Conservation (phyloP, 768 basidiomycete species). For the Sporobolomyces pararoseus region DNA sequence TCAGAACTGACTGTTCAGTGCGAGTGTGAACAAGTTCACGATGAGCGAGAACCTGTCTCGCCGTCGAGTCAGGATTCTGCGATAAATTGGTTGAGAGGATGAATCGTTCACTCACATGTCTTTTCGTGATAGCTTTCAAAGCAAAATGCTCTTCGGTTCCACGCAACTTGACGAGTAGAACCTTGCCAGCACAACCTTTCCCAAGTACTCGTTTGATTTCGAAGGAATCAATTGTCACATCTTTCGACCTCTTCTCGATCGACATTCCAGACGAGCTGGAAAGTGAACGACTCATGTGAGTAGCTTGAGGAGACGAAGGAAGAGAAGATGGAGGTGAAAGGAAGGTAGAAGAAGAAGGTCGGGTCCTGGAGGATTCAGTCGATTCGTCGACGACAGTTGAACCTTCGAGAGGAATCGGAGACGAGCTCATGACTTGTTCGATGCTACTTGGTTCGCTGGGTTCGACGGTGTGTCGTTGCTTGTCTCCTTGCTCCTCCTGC, state of each 20-base stretch:
- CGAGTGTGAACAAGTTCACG: slow-evolving; percentile 94
- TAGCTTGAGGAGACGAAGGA: background rate
- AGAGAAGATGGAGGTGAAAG: background rate
- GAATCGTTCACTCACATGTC: slow-evolving; percentile 55
- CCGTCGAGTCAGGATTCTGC: background rate
- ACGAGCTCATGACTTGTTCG: background rate
- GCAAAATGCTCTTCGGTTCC: slow-evolving; percentile 70
- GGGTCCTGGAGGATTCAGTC: background rate
- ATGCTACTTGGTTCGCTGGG: background rate
- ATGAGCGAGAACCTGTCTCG: slow-evolving; percentile 72
- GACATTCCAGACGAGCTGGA: slow-evolving; percentile 1
- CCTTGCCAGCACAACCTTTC: slow-evolving; percentile 96
- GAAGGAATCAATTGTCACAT: slow-evolving; percentile 78
- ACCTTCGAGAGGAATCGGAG: background rate
- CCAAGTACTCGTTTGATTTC: slow-evolving; percentile 96
- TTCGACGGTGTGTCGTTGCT: background rate
- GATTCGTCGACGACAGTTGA: background rate
- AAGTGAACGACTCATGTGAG: slow-evolving; percentile 18
- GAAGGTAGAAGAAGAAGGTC: background rate
- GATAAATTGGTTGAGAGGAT: too few species aligned
- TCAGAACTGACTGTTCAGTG: slow-evolving; percentile 92
- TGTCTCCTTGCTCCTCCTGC: background rate
- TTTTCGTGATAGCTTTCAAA: slow-evolving; percentile 94
- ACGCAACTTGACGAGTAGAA: slow-evolving; percentile 78
- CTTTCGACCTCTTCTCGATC: slow-evolving; percentile 54